Percentiles rank a stretch among this genome's conserved stretches.
Conservation (phyloP, 169 alveolate species). For the Eimeria falciformis region DNA sequence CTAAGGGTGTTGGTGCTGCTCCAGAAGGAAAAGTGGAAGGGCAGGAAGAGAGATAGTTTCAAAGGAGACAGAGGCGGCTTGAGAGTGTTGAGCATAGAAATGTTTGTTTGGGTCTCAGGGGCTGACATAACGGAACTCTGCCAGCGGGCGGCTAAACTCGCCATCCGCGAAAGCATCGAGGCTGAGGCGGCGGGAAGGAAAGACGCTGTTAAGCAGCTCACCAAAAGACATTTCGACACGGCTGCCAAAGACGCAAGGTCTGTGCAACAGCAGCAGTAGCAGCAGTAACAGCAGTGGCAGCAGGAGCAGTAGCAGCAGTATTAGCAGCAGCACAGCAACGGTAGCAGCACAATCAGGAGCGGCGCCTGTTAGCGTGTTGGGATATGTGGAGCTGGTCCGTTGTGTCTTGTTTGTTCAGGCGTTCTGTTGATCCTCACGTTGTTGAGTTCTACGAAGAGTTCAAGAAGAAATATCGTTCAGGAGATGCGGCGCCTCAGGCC, state of each 20-base stretch:
- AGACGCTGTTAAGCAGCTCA: constrained; percentile 95
- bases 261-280: constrained; percentile 55
- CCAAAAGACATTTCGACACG: constrained; percentile 94
- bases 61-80: neutral
- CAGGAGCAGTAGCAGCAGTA: neutral
- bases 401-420: neutral
- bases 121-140: constrained; percentile 99
- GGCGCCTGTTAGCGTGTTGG: neutral
- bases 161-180: constrained; percentile 97
- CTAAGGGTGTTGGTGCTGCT: neutral
- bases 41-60: neutral
- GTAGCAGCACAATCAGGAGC: neutral
- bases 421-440: neutral
- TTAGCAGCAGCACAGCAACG: neutral
- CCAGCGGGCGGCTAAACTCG: constrained; percentile 98
- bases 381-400: neutral
- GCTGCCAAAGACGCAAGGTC: constrained; percentile 94
- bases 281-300: neutral
- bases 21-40: neutral
- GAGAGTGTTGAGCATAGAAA: neutral
- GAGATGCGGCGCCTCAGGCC: too few relatives aligned
- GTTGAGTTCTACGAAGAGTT: neutral
- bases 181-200: constrained; percentile 85
- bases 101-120: constrained; percentile 85
- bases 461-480: neutral